Conservation (phyloP, 306 rosid species). For the Calophaca sinica region DNA sequence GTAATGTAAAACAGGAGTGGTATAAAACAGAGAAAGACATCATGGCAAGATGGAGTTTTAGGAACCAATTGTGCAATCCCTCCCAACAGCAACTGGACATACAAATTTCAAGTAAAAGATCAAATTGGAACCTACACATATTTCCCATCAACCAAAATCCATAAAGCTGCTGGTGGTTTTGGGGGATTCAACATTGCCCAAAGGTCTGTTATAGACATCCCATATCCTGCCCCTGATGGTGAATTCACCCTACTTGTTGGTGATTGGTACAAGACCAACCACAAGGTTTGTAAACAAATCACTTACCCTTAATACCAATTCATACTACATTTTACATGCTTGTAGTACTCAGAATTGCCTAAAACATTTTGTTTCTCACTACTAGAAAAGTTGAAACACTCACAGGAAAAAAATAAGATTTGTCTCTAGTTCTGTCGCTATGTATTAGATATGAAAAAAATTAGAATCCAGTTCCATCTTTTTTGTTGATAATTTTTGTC, state of each 20-base stretch:
- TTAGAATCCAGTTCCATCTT: no score
- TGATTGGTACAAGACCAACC: slow-evolving; percentile 74
- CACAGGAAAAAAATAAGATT: no score
- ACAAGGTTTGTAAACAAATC: slow-evolving; percentile 54
- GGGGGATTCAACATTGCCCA: slow-evolving; percentile 74
- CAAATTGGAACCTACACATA: slow-evolving; percentile 82
- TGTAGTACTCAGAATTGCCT: no score
- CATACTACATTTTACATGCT: no score
- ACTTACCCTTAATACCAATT: not conserved
- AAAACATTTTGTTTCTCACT: no score
- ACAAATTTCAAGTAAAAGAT: slow-evolving; percentile 83
- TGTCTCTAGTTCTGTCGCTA: no score
- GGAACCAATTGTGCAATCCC: slow-evolving; percentile 94
- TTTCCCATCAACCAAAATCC: slow-evolving; percentile 76
- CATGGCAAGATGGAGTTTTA: slow-evolving; percentile 91
- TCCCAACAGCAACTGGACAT: slow-evolving; percentile 83
- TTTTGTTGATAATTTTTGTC: no score
- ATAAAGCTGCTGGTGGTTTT: slow-evolving; percentile 79
- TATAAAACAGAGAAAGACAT: slow-evolving; percentile 68
- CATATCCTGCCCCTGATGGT: slow-evolving; percentile 62
- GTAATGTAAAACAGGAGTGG: slow-evolving; percentile 69
- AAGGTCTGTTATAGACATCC: slow-evolving; percentile 70
- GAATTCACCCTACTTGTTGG: slow-evolving; percentile 78
- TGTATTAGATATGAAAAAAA: no score
- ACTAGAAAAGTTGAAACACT: no score